Base-by-base conservation (phyloP, 805 yeast species). In the Wickerhamomyces hampshirensis region DNA sequence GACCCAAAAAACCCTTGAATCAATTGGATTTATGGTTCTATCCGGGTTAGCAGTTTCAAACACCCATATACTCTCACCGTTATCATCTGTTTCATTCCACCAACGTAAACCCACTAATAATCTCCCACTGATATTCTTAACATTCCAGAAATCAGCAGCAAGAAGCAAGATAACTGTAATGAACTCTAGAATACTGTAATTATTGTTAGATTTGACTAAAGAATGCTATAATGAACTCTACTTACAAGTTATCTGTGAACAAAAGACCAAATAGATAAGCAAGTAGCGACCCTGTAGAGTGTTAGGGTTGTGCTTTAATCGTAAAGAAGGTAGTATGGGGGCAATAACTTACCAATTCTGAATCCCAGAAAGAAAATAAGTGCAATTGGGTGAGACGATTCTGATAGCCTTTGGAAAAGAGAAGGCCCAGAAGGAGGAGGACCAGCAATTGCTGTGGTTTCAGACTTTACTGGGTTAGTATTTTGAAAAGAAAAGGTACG, bases 131-230 rank as follows among this genome's bases (percentile, higher is more conserved):
- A 91, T 84, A 59, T 91, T 91, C 56, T 91, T 93, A 17, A 86
- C 78, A 54, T 85, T 83, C 94, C 97, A 91, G 54, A 91, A 91
- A 58, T 91, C 98, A 1, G 87, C 86, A 0, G 96, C 84, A 15
- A 86, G 69, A 14, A 88, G 63, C 13, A 93, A 63, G 2, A 89
- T 76, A 16, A 87, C 79, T 5, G 78, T 58, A 12, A 91, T 88
- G 66, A 93, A 91, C 50, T 86, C 77, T 28, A 86, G 66, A 11
- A 85, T 81, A 54, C 69, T 62, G 39, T 35, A 4, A 4, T 2
- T 17, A 6, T 12, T 29, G 43, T 40, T 35, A 37, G 29, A 29
- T 12, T 14, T 14, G 13, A 23, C 23, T 31, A 26, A 19, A 3
- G 12, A 49, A 51, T 6, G 18, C 9, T 4, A 11, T 12, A 18